These are phyloP conservation scores for barrel medic (Medicago truncatula) DNA, from an alignment of 306 rosid genomes.

Conservation along the genomic window MtrunA17r5.0-ANR NC_053049.1:21588501-21589000, in stretches of 20 bases:
- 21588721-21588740: background rate
- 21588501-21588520: background rate
- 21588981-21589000: conserved; percentile 15
- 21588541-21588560: background rate
- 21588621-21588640: background rate
- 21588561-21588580: background rate
- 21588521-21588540: background rate
- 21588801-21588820: background rate
- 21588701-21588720: conserved; percentile 9
- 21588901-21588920: conserved; percentile 17
- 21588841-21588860: conserved; percentile 31
- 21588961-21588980: conserved; percentile 29
- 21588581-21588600: background rate
- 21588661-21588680: background rate
- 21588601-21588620: conserved; percentile 2
- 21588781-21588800: background rate
- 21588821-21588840: conserved; percentile 38
- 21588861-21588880: conserved; percentile 17
- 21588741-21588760: background rate
- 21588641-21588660: background rate
- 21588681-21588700: conserved; percentile 2
- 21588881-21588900: conserved; percentile 33
- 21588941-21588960: conserved; percentile 26
- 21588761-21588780: background rate
- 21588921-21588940: conserved; percentile 30